Conservation (phyloP, 768 basidiomycete species). For the Leccinum variicolor region DNA sequence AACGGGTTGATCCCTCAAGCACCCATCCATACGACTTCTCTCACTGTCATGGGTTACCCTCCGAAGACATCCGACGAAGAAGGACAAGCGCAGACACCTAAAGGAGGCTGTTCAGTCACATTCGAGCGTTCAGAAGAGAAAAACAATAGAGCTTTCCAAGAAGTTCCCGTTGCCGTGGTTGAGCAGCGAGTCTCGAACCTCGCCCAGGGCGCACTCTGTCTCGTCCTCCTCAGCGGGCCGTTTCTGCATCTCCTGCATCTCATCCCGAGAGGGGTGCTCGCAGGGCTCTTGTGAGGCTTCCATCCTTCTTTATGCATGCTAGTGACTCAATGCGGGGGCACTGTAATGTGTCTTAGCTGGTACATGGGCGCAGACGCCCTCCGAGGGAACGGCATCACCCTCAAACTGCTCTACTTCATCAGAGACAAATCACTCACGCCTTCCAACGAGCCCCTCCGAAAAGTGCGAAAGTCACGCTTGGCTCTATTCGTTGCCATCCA, state of each 20-base stretch:
- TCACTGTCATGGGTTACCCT: conserved; percentile 61
- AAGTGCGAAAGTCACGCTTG: conserved; percentile 73
- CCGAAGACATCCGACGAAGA: conserved; percentile 38
- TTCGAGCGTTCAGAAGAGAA: conserved; percentile 22
- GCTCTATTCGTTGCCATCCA: conserved; percentile 71
- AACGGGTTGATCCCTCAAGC: conserved; percentile 86
- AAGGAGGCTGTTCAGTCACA: background rate
- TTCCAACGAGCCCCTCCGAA: conserved; percentile 63
- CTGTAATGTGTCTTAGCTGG: conserved; percentile 49
- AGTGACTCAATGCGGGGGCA: background rate
- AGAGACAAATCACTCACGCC: conserved; percentile 65
- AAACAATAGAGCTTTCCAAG: conserved; percentile 26
- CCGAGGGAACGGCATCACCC: conserved; percentile 76
- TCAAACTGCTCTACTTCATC: conserved; percentile 75
- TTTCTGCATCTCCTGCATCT: conserved; percentile 76
- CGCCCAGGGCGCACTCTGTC: conserved; percentile 73
- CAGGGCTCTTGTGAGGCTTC: conserved; percentile 74
- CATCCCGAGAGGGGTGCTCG: conserved; percentile 80
- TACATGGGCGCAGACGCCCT: conserved; percentile 90
- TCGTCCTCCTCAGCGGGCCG: conserved; percentile 78
- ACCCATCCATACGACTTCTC: conserved; percentile 86
- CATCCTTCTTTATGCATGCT: conserved; percentile 1
- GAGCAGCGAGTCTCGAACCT: conserved; percentile 94
- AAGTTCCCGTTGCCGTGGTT: conserved; percentile 71
- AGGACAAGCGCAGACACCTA: conserved; percentile 19